These are phyloP conservation scores for Kwoniella sp. DNA, from an alignment of 768 basidiomycete species.

Conservation along the genomic window DNA sequence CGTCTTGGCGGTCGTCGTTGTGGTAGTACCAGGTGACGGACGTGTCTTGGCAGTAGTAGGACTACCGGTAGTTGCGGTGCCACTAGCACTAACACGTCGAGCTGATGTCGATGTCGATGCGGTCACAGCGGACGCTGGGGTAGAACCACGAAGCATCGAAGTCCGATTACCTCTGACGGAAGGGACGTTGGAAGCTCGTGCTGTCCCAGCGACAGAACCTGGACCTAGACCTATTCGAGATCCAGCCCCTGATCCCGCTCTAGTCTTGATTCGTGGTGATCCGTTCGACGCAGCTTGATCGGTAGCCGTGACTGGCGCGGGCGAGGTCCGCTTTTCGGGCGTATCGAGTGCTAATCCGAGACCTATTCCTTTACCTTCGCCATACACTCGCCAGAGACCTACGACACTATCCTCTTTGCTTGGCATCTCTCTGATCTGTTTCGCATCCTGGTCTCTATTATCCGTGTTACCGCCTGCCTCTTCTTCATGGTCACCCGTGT, in stretches of 20 bases:
- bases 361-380: slow-evolving; percentile 10
- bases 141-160: background rate
- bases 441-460: background rate
- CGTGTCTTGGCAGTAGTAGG: too few species aligned
- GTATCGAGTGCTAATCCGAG: slow-evolving; percentile 4
- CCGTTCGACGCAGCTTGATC: background rate
- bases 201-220: background rate
- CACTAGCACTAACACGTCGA: background rate
- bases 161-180: background rate
- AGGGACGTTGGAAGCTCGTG: background rate
- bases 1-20: too few species aligned
- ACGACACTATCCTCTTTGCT: slow-evolving; percentile 15
- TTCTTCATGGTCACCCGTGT: background rate
- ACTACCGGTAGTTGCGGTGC: too few species aligned
- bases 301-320: background rate
- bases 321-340: background rate
- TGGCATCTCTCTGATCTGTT: slow-evolving; percentile 6
- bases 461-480: background rate
- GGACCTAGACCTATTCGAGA: background rate
- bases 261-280: background rate
- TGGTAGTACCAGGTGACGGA: too few species aligned
- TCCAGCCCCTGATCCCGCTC: background rate
- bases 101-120: background rate
- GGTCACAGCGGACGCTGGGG: too few species aligned
- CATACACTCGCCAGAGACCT: slow-evolving; percentile 17